These are phyloP conservation scores for Teratosphaeria nubilosa DNA, from an alignment of 2,329 filamentous ascomycete species.

Conservation along the genomic window DNA sequence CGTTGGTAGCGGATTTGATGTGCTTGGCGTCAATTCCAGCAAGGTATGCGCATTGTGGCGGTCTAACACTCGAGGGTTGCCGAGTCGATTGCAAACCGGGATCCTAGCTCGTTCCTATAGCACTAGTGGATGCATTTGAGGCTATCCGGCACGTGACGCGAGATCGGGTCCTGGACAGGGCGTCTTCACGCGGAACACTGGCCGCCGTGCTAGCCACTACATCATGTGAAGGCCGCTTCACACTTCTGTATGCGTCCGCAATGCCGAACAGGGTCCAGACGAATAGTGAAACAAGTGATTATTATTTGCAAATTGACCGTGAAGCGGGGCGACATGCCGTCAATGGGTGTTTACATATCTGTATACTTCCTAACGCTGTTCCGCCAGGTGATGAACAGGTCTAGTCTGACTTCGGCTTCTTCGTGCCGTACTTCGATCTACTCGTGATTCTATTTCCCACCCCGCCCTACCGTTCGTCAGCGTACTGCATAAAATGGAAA, in stretches of 20 bases:
- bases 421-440: constrained; percentile 94
- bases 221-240: too few relatives aligned
- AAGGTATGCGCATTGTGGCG: background rate
- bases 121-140: background rate
- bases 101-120: background rate
- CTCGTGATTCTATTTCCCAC: constrained; percentile 74
- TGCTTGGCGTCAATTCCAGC: background rate
- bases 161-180: too few relatives aligned
- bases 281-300: background rate
- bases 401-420: constrained; percentile 83
- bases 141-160: too few relatives aligned
- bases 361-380: background rate
- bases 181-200: too few relatives aligned
- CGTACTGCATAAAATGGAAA: background rate
- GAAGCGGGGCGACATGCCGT: background rate
- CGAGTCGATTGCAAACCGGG: background rate
- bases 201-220: too few relatives aligned
- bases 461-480: constrained; percentile 55
- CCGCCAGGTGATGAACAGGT: background rate
- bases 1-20: background rate
- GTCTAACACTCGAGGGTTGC: background rate
- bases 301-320: background rate
- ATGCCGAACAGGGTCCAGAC: background rate
- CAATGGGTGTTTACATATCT: background rate
- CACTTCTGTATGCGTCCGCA: too few relatives aligned